These are phyloP conservation scores for Nicotiana noctiflora DNA, from an alignment of 257 asterid species.

Conservation along the genomic window DNA sequence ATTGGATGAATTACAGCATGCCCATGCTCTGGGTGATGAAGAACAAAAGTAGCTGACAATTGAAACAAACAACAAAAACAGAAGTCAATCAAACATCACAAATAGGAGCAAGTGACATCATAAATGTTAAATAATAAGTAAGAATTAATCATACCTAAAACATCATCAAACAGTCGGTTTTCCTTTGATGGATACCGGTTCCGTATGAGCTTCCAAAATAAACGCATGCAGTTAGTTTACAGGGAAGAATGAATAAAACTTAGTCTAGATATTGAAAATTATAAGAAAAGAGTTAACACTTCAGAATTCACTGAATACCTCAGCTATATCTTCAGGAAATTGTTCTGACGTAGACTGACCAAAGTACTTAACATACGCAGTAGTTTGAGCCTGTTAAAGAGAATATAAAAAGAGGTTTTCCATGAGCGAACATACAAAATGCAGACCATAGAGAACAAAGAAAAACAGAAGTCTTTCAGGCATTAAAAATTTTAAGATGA, in stretches of 20 bases:
- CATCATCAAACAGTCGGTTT: slow-evolving; percentile 89
- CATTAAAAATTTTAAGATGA: neutral
- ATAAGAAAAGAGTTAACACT: neutral
- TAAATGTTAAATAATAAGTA: neutral
- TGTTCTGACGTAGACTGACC: slow-evolving; percentile 95
- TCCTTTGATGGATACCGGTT: slow-evolving; percentile 82
- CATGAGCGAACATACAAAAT: neutral
- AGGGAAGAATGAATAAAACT: slow-evolving; percentile 3
- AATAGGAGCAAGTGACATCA: neutral
- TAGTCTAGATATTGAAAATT: neutral
- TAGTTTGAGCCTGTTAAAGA: slow-evolving; percentile 62
- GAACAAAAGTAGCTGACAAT: slow-evolving; percentile 86
- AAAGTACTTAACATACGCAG: slow-evolving; percentile 89
- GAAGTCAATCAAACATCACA: neutral
- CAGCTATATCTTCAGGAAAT: slow-evolving; percentile 94
- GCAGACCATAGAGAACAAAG: neutral
- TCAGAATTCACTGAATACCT: slow-evolving; percentile 43
- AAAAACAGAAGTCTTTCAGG: neutral
- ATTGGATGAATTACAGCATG: slow-evolving; percentile 92
- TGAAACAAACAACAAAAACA: neutral
- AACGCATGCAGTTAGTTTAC: neutral
- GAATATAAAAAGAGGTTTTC: neutral
- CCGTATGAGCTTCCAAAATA: slow-evolving; percentile 67
- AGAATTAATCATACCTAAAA: slow-evolving; percentile 53
- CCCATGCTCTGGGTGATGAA: slow-evolving; percentile 99